Evolutionary conservation across 345 rosid genomes (phyloP).

Genomic region (Hevea brasiliensis): DNA sequence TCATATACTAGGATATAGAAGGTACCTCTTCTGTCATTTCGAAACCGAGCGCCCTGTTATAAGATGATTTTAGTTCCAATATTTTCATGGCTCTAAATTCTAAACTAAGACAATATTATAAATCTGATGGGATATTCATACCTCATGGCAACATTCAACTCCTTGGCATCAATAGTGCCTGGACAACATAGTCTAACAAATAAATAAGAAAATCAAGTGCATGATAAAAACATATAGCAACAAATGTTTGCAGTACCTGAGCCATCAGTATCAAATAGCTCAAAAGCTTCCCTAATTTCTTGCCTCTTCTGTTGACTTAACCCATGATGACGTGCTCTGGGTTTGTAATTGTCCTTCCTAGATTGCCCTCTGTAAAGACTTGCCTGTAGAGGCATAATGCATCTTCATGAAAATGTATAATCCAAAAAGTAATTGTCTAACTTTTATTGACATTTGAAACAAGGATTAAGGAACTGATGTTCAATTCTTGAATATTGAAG

Average conservation of each 20-base stretch:
- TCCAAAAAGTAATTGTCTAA: neutral
- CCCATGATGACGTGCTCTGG: slow-evolving; percentile 70
- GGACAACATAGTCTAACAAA: slow-evolving; percentile 23
- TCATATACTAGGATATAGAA: neutral
- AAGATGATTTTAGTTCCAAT: slow-evolving; percentile 15
- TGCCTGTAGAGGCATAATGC: neutral
- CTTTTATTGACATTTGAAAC: too few species aligned
- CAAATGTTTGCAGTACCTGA: slow-evolving; percentile 50
- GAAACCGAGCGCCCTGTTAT: slow-evolving; percentile 89
- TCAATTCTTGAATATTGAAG: neutral
- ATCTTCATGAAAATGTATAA: neutral
- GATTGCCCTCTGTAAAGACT: slow-evolving; percentile 24
- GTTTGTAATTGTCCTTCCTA: slow-evolving; percentile 73
- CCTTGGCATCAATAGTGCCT: slow-evolving; percentile 98
- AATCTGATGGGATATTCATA: slow-evolving; percentile 15
- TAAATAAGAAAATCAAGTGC: neutral
- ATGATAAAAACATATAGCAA: neutral
- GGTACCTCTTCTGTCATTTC: slow-evolving; percentile 93
- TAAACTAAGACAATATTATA: neutral
- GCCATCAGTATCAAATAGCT: slow-evolving; percentile 90
- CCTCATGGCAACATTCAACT: slow-evolving; percentile 99
- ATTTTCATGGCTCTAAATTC: neutral
- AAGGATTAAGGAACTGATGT: neutral
- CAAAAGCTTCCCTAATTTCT: slow-evolving; percentile 97
- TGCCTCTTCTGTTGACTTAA: slow-evolving; percentile 69